Conservation (phyloP, 805 yeast genomes). For the Yamadazyma kitorensis region DNA sequence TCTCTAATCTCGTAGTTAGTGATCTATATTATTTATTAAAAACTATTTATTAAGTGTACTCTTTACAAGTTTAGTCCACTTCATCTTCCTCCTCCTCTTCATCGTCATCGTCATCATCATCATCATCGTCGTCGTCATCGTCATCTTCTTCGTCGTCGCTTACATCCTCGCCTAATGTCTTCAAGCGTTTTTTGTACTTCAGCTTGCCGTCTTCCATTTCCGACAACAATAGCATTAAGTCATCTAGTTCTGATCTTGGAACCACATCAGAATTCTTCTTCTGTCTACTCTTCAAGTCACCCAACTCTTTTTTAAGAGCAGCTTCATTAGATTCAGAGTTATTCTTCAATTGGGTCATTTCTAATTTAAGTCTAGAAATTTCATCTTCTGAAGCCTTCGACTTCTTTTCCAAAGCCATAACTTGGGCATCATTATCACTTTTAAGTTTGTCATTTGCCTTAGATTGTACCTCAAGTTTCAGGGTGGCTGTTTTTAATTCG, state of each 20-base stretch:
- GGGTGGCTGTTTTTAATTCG: not conserved
- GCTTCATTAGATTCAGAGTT: not conserved
- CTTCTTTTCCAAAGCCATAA: not conserved
- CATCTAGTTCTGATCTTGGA: constrained; percentile 43
- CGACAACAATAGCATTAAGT: constrained; percentile 68
- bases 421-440: not conserved
- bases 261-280: constrained; percentile 1
- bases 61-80: not conserved
- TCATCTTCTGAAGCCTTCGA: not conserved
- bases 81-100: constrained; percentile 13
- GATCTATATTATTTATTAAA: not conserved
- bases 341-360: not conserved
- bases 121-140: constrained; percentile 60
- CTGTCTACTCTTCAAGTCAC: not conserved
- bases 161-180: constrained; percentile 53
- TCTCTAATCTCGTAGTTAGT: not conserved
- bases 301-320: not conserved
- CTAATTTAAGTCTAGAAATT: not conserved
- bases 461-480: no score
- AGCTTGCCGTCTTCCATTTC: constrained; percentile 71
- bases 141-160: constrained; percentile 73
- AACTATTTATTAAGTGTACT: no score
- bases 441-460: no score
- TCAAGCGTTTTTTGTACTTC: constrained; percentile 52
- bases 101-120: constrained; percentile 33